Evolutionary conservation across 2,329 filamentous ascomycete species (phyloP).

Genomic region (Pseudocercospora pini-densiflorae): DNA sequence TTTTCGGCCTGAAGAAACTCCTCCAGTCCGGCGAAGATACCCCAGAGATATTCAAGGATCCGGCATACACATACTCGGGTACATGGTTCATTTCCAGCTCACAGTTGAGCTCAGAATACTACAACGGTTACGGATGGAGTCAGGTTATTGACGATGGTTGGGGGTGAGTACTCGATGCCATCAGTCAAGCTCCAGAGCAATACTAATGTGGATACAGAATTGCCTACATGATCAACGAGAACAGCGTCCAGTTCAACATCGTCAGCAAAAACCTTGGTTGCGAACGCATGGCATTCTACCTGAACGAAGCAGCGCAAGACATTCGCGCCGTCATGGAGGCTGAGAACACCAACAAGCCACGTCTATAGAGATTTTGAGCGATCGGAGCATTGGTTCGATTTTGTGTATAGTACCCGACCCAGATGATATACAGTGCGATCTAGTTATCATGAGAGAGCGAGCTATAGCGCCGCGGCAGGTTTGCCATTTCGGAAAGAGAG

Average conservation of each 20-base stretch:
- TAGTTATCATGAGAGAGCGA: not conserved
- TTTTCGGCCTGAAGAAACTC: constrained; percentile 96
- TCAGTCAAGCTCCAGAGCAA: not conserved
- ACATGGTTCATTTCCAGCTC: constrained; percentile 90
- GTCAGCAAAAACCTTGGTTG: constrained; percentile 91
- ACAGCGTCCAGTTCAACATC: constrained; percentile 98
- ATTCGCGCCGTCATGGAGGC: constrained; percentile 84
- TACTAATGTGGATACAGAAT: constrained; percentile 56
- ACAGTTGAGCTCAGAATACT: constrained; percentile 94
- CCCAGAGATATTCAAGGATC: constrained; percentile 84
- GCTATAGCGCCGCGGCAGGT: not conserved
- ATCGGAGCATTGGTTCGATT: not conserved
- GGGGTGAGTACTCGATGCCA: constrained; percentile 56
- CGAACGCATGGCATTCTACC: constrained; percentile 91
- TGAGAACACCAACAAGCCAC: constrained; percentile 47
- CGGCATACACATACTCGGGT: constrained; percentile 79
- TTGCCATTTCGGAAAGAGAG: not conserved
- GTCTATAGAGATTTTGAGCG: constrained; percentile 10
- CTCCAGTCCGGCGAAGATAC: constrained; percentile 78
- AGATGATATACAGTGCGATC: constrained; percentile 7
- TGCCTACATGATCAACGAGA: constrained; percentile 99
- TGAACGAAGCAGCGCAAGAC: constrained; percentile 91
- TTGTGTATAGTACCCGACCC: constrained; percentile 5
- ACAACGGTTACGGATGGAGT: constrained; percentile 99
- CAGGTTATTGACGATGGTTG: constrained; percentile 96